Base-by-base conservation (phyloP, 345 rosid genomes). In the Murraya koenigii region DNA sequence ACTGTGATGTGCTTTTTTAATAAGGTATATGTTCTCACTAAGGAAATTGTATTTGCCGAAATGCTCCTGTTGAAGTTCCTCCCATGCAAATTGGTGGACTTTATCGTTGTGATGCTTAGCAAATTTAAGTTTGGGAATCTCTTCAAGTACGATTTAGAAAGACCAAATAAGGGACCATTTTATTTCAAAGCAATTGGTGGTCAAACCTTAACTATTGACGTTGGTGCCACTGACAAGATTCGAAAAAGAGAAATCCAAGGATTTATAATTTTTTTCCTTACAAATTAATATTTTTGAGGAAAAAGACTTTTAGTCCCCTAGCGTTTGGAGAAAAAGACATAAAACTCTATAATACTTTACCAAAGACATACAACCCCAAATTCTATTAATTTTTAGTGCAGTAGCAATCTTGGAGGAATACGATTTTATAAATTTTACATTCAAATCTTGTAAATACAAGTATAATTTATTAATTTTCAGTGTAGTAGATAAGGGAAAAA, bases 131-230 rank as follows among this genome's bases (percentile, higher is more conserved):
- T 60, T 47, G 78, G 78, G 2, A 14, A 65, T 7, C n/a, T 32
- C 26, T 9, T 26, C 14, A 47, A 6, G 2, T 49, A 75, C 7
- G 71, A 71, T 13, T 26, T 75, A 49, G 7, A 75, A 47, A 30
- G 32, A n/a, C 78, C 80, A 0, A 66, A 19, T 0, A n/a, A 4
- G 0, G 84, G 84, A 5, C 78, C 80, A 0, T 81, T 81, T 67
- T 10, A 56, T 32, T 25, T 58, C 3, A 81, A 81, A 67, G 10
- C 14, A 3, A 72, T 6, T 6, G 73, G 49, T 4, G 80, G 80
- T 20, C 69, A 69, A 56, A 28, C 84, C 17, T 80, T 78, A 2
- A 67, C 75, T 1, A 81, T 77, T 36, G 84, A 81, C 73, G 84
- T 77, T 13, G 80, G 84, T 2, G 36, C 74, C 25, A 20, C 77